phyloP scores from a whole-genome alignment of 2,329 filamentous ascomycete genomes.

The Pseudodiploospora longispora region DNA sequence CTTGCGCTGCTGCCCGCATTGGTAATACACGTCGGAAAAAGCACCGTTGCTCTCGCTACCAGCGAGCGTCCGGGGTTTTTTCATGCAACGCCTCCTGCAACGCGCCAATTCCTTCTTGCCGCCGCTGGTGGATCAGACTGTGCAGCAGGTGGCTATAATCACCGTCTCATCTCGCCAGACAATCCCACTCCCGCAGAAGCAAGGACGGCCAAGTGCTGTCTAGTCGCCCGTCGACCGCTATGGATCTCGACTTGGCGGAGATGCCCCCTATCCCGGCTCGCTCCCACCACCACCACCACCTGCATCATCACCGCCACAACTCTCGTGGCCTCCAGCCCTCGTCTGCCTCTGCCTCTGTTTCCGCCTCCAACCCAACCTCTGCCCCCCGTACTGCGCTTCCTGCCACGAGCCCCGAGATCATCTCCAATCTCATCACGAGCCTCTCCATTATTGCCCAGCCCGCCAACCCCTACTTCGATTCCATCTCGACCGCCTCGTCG shows the following conservation, averaged over 20 bases:
- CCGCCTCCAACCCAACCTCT: constrained; percentile 3
- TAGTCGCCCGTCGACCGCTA: constrained; percentile 13
- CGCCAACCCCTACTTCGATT: constrained; percentile 62
- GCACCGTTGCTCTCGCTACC: too few species aligned
- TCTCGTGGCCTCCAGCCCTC: not conserved
- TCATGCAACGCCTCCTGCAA: too few species aligned
- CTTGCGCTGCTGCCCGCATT: too few species aligned
- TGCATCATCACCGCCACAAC: constrained; percentile 1
- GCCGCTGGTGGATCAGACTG: too few species aligned
- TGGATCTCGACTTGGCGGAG: constrained; percentile 20
- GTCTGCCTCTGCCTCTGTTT: not conserved
- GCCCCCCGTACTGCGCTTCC: constrained; percentile 18
- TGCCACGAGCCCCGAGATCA: constrained; percentile 59
- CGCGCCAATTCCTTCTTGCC: too few species aligned
- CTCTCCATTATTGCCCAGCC: constrained; percentile 61
- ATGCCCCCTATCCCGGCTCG: constrained; percentile 25
- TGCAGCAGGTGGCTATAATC: too few species aligned
- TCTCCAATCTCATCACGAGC: constrained; percentile 61
- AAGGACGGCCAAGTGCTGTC: not conserved
- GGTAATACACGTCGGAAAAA: too few species aligned
- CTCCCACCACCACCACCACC: constrained; percentile 12
- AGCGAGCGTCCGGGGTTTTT: too few species aligned
- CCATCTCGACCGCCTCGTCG: constrained; percentile 35
- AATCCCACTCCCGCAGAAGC: not conserved
- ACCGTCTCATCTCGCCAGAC: too few species aligned